Base-by-base conservation (phyloP, 257 asterid species). In the Haberlea rhodopensis region DNA sequence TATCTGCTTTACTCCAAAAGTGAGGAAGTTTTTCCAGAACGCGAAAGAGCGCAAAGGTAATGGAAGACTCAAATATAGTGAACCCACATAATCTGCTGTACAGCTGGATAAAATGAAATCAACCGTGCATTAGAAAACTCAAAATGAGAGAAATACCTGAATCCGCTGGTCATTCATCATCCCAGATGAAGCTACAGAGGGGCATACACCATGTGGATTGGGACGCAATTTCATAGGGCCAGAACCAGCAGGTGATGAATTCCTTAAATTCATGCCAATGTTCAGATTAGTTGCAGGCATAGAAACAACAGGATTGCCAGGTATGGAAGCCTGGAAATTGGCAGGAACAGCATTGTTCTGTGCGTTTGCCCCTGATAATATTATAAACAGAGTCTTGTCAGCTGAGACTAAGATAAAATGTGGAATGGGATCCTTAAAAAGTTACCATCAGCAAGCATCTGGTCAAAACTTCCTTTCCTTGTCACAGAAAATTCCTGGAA, bases 361-460 rank as follows among this genome's bases (percentile, higher is more conserved):
- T 25, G 90, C 88, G 53, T 76, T 79, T 72, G 95, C 98, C 40
- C 91, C 98, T 84, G 83, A 57, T 53, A 54, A 61, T 67, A 27
- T 25, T 57, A 65, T 11, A 62, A 15, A 52, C 23, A 68, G 40
- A 43, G 72, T 11, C 56, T 60, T 63, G 65, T 69, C 32, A 74
- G 43, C 3, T 18, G 23, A 23, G 32, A 31, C 28, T 25, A 57
- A 46, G 21, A 13, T 62, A 56, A 32, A 16, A 57, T 29, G 28
- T 56, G 53, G 58, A 37, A 63, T 53, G 63, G 68, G 37, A 49
- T 46, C 26, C 13, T 51, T 20, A 68, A 69, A 63, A 61, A 52
- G 56, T 74, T 78, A 92, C 99, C 99, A 59, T 87, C 97, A 13
- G 89, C 99, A 66, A 92, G 95, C 99, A 89, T 92, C 78, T 82